Evolutionary conservation across 2,329 filamentous ascomycete genomes (phyloP), one percentile per base, ranked within the genome.

Genomic region (Sporothrix brasiliensis): DNA sequence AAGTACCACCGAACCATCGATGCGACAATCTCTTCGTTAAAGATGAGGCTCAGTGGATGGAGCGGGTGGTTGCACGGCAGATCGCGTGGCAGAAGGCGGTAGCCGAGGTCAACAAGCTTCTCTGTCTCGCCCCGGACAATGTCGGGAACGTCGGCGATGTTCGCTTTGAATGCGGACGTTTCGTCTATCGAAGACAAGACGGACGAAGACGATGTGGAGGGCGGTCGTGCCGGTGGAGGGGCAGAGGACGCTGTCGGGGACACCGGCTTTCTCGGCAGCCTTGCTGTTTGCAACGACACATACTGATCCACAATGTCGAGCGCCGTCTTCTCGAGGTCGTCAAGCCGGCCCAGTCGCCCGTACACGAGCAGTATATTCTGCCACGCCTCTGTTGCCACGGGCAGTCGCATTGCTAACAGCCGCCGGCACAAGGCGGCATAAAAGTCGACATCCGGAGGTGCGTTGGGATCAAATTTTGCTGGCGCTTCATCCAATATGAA

Each of bases 11-110:
- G 73, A 16, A 75, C 74, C 3, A 73, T 67, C 10, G 70, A 65
- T 39, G 44, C 41, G 0, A 69, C 47, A 30, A 74, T 27, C 4
- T 53, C 61, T 13, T 72, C 66, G 54, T 80, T 77, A 72, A 87
- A 86, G 24, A 87, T 77, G 50, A 78, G 78, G 53, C 79, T 80
- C 7, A 87, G 70, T 2, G 85, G 85, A 71, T 87, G 85, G 14
- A 79, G 74, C 1, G 77, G 78, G 68, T 82, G 80, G 11, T 73
- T 72, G 30, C 80, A 76, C 1, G 81, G 79, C 14, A 87, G 76
- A 69, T 86, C 84, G 34, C 77, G 74, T 19, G 81, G 81, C 3
- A 83, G 68, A 47, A 72, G 65, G 39, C 79, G 79, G 54, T 81
- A 78, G 41, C 78, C 76, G 0, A 78, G 58, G 10, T 79, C 70